Evolutionary conservation across 257 asterid genomes (phyloP).

Genomic region (Solanum piurae): DNA sequence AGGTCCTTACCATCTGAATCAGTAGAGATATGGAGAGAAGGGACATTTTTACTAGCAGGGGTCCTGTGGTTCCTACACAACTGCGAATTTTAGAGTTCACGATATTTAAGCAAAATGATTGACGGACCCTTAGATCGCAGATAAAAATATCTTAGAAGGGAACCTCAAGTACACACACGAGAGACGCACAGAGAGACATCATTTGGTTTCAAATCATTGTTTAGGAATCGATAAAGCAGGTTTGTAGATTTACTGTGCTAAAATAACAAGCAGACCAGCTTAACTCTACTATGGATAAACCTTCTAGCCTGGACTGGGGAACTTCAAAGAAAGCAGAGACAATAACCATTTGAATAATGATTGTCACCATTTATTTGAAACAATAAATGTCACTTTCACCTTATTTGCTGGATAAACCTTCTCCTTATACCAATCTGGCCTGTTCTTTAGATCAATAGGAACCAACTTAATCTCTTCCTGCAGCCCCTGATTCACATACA

Average conservation of each 20-base stretch:
- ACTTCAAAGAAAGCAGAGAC: background rate
- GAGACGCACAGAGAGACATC: background rate
- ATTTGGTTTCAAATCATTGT: background rate
- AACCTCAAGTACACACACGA: background rate
- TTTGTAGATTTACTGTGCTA: background rate
- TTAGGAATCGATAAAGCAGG: background rate
- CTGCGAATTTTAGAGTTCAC: background rate
- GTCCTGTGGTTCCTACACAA: background rate
- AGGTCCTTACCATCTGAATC: background rate
- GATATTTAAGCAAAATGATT: background rate
- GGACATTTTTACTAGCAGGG: background rate
- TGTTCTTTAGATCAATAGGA: conserved; percentile 63
- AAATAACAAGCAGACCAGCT: background rate
- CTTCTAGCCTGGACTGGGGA: background rate
- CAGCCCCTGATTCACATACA: conserved; percentile 45
- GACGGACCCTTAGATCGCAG: background rate
- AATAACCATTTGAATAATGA: background rate
- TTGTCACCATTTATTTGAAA: background rate
- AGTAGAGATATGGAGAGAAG: background rate
- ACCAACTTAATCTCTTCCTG: conserved; percentile 64
- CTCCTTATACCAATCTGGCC: conserved; percentile 91
- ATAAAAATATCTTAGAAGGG: background rate
- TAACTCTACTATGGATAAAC: background rate
- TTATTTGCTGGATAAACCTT: conserved; percentile 76
- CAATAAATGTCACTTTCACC: conserved; percentile 20